Evolutionary conservation across 2,329 filamentous ascomycete genomes (phyloP), one percentile per base, ranked within the genome.

Genomic region (Botrytis aclada): DNA sequence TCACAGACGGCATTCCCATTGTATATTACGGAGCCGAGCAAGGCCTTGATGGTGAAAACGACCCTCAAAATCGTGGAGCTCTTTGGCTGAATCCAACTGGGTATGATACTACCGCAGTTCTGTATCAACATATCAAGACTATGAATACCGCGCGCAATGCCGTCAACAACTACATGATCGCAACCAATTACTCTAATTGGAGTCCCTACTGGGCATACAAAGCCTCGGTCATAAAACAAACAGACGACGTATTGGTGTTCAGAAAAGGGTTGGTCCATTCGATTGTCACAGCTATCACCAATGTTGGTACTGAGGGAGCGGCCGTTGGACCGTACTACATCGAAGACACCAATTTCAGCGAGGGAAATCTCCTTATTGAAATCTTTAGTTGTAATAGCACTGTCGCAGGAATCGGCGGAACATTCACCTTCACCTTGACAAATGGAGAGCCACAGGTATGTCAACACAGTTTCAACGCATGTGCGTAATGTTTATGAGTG

Each of bases 1-100:
- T 87, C 47, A 78, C 80, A 9, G 83, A 87, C 74, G 86, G 86
- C 29, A 84, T 87, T 51, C 86, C 86, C 0, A 84, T 87, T 74
- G 72, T 87, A 47, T 87, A 87, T 76, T 82, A 85, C 73, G 86
- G 86, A 14, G 84, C 86, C 75, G 86, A 87, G 77, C 86, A 87
- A 74, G 82, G 84, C 76, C 84, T 83, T 77, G 77, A 79, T 16
- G 83, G 83, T 34, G 74, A 67, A 4, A 74, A 56, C 20, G 82
- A 82, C 45, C 83, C 83, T 1, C 20, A 77, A 34, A 85, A 85
- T 73, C 83, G 84, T 20, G 84, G 85, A 75, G 83, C 84, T 8
- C 77, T 82, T n/a, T 86, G 84, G 84, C 74, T 83, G 0, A 74
- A 72, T 82, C 43, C 47, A 25, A 43, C 81, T 0, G 80, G 80